These are phyloP conservation scores for Primulina eburnea DNA, from an alignment of 257 asterid species.

Conservation along the genomic window DNA sequence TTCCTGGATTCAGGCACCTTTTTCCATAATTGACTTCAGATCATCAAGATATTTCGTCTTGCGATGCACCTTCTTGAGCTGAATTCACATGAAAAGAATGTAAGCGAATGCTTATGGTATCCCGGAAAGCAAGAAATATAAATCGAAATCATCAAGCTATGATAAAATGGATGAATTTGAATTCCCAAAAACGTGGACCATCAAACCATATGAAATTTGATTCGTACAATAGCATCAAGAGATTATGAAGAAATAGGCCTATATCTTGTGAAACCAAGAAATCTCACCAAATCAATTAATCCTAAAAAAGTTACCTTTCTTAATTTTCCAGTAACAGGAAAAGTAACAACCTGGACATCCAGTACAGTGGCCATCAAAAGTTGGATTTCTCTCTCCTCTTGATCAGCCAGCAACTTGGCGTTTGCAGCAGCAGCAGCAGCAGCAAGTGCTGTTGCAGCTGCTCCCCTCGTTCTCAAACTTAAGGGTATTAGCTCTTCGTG, in stretches of 20 bases:
- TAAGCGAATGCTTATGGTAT: not conserved
- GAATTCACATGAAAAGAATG: slow-evolving; percentile 14
- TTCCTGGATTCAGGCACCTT: slow-evolving; percentile 43
- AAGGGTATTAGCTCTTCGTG: slow-evolving; percentile 51
- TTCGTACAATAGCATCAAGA: not conserved
- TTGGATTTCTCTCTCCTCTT: slow-evolving; percentile 83
- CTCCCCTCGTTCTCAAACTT: slow-evolving; percentile 73
- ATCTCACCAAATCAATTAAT: not conserved
- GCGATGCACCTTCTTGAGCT: slow-evolving; percentile 62
- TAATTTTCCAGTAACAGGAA: slow-evolving; percentile 4
- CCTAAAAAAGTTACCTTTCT: not conserved
- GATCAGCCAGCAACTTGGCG: slow-evolving; percentile 85
- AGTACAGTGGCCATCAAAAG: slow-evolving; percentile 60
- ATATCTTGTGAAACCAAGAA: not conserved
- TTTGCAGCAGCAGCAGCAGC: slow-evolving; percentile 96
- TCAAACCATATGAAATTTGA: not conserved
- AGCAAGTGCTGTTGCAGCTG: slow-evolving; percentile 86
- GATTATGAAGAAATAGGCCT: not conserved
- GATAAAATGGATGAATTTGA: not conserved
- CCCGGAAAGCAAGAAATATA: not conserved
- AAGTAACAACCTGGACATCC: slow-evolving; percentile 74
- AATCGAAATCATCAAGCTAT: not conserved
- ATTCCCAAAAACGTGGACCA: not conserved
- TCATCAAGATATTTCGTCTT: slow-evolving; percentile 62
- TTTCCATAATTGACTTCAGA: slow-evolving; percentile 59